Conservation (phyloP, 208 protist genomes). For the Wallacemonas sp. region DNA sequence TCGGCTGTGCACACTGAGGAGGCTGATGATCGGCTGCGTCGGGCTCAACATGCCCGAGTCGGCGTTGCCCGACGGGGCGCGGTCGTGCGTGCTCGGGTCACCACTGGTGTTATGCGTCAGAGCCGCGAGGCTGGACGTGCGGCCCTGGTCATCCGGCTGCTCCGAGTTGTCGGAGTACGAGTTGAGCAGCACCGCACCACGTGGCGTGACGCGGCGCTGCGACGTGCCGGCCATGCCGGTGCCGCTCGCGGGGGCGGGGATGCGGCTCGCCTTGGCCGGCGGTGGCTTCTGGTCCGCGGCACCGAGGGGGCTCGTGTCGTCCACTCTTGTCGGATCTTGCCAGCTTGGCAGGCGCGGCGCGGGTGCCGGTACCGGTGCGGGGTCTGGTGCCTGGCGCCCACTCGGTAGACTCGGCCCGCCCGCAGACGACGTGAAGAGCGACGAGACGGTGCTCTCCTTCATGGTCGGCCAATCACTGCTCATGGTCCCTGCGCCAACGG, state of each 20-base stretch:
- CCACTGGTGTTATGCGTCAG: slow-evolving; percentile 4
- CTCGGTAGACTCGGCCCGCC: neutral
- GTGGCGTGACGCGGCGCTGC: slow-evolving; percentile 3
- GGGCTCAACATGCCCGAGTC: slow-evolving; percentile 4
- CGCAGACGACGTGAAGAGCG: slow-evolving; percentile 1
- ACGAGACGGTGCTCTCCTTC: slow-evolving; percentile 12
- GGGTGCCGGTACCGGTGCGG: neutral
- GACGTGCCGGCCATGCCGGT: neutral
- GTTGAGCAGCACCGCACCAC: slow-evolving; percentile 5
- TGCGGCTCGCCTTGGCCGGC: slow-evolving; percentile 3
- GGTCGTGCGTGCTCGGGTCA: neutral
- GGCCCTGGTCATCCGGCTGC: neutral
- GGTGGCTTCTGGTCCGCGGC: neutral
- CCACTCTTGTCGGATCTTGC: neutral
- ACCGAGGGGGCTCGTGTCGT: neutral
- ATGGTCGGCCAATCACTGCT: neutral
- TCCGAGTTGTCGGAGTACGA: slow-evolving; percentile 9
- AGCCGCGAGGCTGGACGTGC: neutral
- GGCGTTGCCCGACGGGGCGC: neutral
- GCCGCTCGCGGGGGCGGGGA: neutral
- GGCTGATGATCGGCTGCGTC: slow-evolving; percentile 10
- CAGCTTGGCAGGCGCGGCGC: neutral
- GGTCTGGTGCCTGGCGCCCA: neutral
- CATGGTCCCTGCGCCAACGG: neutral
- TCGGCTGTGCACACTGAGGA: neutral